Conservation (phyloP, 805 yeast species). For the Cyberlindnera maritima region DNA sequence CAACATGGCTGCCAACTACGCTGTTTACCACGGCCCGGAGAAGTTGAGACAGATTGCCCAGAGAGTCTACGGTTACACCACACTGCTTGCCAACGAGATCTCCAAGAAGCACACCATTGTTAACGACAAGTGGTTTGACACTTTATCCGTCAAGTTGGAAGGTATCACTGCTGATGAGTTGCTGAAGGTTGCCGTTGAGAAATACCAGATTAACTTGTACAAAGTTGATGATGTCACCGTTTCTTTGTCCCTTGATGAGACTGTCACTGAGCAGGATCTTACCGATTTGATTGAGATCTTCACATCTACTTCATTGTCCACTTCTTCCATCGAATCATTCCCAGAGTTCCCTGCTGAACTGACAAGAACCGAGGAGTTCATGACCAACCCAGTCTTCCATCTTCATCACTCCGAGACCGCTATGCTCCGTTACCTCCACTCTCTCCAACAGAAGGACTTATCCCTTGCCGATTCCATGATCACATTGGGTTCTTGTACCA, state of each 20-base stretch:
- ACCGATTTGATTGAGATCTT: slow-evolving; percentile 56
- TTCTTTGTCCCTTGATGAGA: slow-evolving; percentile 88
- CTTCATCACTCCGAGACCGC: slow-evolving; percentile 91
- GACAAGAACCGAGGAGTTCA: slow-evolving; percentile 54
- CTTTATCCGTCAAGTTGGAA: slow-evolving; percentile 62
- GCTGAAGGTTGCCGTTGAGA: slow-evolving; percentile 53
- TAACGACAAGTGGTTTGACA: slow-evolving; percentile 79
- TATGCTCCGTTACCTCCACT: slow-evolving; percentile 85
- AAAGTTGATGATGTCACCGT: slow-evolving; percentile 59
- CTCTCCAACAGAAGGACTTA: slow-evolving; percentile 81
- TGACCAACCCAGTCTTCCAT: slow-evolving; percentile 78
- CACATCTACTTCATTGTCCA: slow-evolving; percentile 36
- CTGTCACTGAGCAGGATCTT: slow-evolving; percentile 66
- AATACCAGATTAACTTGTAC: slow-evolving; percentile 73
- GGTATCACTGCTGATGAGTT: slow-evolving; percentile 54
- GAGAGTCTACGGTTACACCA: slow-evolving; percentile 72
- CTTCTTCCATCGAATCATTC: slow-evolving; percentile 32
- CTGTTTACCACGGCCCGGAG: slow-evolving; percentile 92
- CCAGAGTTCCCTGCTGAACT: slow-evolving; percentile 50
- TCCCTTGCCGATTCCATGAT: slow-evolving; percentile 97
- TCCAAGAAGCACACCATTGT: slow-evolving; percentile 44
- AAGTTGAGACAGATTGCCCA: slow-evolving; percentile 78
- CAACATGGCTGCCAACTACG: slow-evolving; percentile 93
- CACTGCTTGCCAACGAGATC: slow-evolving; percentile 64
- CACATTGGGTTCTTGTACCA: slow-evolving; percentile 96